Evolutionary conservation across 1,284 basidiomycete species (phyloP).

Genomic region (Abortiporus biennis): DNA sequence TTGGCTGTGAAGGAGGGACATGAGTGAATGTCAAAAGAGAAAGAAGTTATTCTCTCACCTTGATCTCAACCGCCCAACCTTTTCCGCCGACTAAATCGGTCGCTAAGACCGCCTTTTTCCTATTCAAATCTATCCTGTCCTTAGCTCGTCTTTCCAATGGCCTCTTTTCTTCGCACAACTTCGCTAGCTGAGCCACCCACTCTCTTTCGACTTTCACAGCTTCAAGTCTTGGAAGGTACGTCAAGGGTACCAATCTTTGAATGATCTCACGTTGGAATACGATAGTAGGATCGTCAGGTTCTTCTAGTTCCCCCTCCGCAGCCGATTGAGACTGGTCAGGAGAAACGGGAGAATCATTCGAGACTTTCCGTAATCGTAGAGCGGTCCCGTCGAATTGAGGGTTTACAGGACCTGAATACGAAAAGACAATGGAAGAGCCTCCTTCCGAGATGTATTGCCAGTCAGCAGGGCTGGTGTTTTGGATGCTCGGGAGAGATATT

Average conservation of each 20-base stretch:
- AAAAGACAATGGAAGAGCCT: slow-evolving; percentile 84
- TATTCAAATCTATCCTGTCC: slow-evolving; percentile 54
- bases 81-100: slow-evolving; percentile 65
- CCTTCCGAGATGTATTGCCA: slow-evolving; percentile 89
- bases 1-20: slow-evolving; percentile 53
- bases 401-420: slow-evolving; percentile 53
- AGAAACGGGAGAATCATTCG: too few species aligned
- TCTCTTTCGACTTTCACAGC: slow-evolving; percentile 42
- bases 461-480: too few species aligned
- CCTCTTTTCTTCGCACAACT: slow-evolving; percentile 40
- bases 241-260: slow-evolving; percentile 48
- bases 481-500: too few species aligned
- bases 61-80: slow-evolving; percentile 78
- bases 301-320: slow-evolving; percentile 23
- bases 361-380: slow-evolving; percentile 67
- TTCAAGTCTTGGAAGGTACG: slow-evolving; percentile 52
- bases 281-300: slow-evolving; percentile 53
- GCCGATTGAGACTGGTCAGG: slow-evolving; percentile 7
- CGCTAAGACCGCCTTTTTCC: slow-evolving; percentile 57
- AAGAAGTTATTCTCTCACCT: slow-evolving; percentile 42
- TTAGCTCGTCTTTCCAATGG: slow-evolving; percentile 47
- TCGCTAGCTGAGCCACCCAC: slow-evolving; percentile 59
- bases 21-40: slow-evolving; percentile 1
- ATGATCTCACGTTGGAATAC: slow-evolving; percentile 60
- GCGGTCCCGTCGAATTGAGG: slow-evolving; percentile 55